These are phyloP conservation scores for Teunomyces kruisii DNA, from an alignment of 805 yeast genomes.

Conservation along the genomic window DNA sequence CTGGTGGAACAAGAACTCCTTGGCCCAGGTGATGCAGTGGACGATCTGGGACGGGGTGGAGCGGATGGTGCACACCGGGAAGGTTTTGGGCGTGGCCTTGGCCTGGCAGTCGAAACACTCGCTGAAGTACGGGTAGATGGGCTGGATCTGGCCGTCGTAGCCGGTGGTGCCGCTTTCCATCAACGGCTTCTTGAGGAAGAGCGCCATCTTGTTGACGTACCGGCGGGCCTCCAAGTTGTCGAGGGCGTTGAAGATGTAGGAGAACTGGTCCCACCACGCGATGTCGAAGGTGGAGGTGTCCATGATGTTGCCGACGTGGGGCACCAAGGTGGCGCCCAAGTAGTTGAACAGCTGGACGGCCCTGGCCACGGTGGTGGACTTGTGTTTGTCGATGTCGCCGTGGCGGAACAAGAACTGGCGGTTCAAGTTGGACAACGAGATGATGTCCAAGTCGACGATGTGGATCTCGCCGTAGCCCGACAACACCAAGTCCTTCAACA, in stretches of 20 bases:
- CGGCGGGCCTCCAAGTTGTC: constrained; percentile 92
- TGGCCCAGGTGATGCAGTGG: constrained; percentile 97
- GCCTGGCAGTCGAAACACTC: constrained; percentile 94
- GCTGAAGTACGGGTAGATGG: constrained; percentile 74
- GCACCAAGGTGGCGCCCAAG: constrained; percentile 56
- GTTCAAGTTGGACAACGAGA: constrained; percentile 87
- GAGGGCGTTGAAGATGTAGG: constrained; percentile 83
- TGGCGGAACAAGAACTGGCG: constrained; percentile 90
- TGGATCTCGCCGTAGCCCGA: constrained; percentile 86
- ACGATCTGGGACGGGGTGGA: constrained; percentile 96
- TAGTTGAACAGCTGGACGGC: constrained; percentile 76
- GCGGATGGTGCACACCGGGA: constrained; percentile 94
- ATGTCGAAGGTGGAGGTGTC: constrained; percentile 69
- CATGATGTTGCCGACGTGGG: constrained; percentile 89
- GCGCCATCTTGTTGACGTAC: constrained; percentile 80
- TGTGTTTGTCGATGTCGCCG: constrained; percentile 86
- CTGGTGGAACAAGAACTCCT: constrained; percentile 81
- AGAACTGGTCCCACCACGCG: constrained; percentile 72
- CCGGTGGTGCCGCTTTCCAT: constrained; percentile 97
- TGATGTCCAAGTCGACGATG: constrained; percentile 92
- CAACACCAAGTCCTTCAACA: constrained; percentile 74
- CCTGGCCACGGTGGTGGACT: constrained; percentile 78
- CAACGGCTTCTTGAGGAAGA: constrained; percentile 70
- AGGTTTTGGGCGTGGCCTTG: constrained; percentile 85
- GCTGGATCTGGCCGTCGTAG: constrained; percentile 89